These are phyloP conservation scores for Citrus inodora DNA, from an alignment of 345 rosid genomes.

Conservation along the genomic window DNA sequence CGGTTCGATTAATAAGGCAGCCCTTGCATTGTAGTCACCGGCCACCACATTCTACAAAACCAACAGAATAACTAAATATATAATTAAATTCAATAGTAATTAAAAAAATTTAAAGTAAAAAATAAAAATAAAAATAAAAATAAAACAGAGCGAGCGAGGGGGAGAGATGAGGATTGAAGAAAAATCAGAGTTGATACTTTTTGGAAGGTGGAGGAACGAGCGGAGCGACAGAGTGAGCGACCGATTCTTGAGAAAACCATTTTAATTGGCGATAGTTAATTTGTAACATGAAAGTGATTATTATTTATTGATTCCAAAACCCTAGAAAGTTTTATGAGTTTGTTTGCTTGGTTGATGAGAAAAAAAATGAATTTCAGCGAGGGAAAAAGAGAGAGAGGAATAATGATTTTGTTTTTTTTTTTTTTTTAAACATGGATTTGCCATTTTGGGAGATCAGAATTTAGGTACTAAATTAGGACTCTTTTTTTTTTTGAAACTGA, in stretches of 20 bases:
- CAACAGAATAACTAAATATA: neutral
- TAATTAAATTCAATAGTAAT: neutral
- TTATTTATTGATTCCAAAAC: neutral
- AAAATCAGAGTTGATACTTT: constrained; percentile 4
- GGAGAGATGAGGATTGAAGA: too few species aligned
- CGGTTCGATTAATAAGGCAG: constrained; percentile 3
- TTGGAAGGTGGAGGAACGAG: constrained; percentile 17
- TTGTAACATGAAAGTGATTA: constrained; percentile 1
- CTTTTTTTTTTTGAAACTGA: too few species aligned
- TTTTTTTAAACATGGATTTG: too few species aligned
- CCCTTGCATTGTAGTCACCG: constrained; percentile 11
- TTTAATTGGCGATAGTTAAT: neutral
- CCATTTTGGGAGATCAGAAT: too few species aligned
- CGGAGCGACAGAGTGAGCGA: constrained; percentile 23
- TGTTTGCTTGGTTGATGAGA: neutral
- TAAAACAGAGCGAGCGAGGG: neutral
- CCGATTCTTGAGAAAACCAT: constrained; percentile 35
- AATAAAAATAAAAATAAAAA: too few species aligned
- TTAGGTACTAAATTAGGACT: too few species aligned
- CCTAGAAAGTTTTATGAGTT: neutral
- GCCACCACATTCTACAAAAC: constrained; percentile 20
- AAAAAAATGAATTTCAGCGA: neutral
- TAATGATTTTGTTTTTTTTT: too few species aligned
- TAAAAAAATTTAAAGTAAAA: neutral
- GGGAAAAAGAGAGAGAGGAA: neutral